phyloP scores from a whole-genome alignment of 495 filamentous ascomycete genomes.

The Penicillium desertorum region DNA sequence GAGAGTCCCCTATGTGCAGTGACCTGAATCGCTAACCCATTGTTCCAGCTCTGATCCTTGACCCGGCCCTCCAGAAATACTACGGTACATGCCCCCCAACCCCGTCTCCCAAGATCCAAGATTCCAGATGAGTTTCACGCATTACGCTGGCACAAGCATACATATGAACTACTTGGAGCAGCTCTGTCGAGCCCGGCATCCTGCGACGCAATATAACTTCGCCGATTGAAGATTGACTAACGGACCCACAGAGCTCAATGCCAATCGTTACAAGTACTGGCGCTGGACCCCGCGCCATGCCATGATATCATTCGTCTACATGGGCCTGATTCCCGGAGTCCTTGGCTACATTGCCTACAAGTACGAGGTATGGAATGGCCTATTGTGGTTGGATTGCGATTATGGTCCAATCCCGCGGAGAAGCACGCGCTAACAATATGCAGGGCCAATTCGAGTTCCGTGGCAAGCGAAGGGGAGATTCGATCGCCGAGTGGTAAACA shows the following conservation, averaged over 20 bases:
- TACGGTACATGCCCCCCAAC: slow-evolving; percentile 54
- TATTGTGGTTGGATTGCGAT: background rate
- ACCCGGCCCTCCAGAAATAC: slow-evolving; percentile 77
- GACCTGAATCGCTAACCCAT: slow-evolving; percentile 10
- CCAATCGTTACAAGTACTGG: slow-evolving; percentile 93
- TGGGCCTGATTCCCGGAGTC: slow-evolving; percentile 64
- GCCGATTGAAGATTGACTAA: slow-evolving; percentile 22
- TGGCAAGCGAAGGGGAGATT: slow-evolving; percentile 83
- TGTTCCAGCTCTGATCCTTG: slow-evolving; percentile 57
- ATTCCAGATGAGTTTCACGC: background rate
- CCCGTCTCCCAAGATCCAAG: slow-evolving; percentile 12
- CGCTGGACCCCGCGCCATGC: slow-evolving; percentile 84
- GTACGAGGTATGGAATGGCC: slow-evolving; percentile 69
- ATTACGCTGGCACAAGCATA: background rate
- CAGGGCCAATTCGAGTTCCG: slow-evolving; percentile 86
- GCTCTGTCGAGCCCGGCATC: background rate
- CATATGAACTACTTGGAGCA: no score
- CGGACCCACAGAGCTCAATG: slow-evolving; percentile 65
- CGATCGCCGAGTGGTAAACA: slow-evolving; percentile 68
- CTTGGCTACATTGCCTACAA: slow-evolving; percentile 69
- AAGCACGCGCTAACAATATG: slow-evolving; percentile 18
- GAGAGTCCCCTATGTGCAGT: background rate
- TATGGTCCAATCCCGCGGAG: background rate
- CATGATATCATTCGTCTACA: slow-evolving; percentile 71
- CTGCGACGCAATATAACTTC: background rate